phyloP scores from a whole-genome alignment of 106 monocot genomes.

The Vanilla planifolia region DNA sequence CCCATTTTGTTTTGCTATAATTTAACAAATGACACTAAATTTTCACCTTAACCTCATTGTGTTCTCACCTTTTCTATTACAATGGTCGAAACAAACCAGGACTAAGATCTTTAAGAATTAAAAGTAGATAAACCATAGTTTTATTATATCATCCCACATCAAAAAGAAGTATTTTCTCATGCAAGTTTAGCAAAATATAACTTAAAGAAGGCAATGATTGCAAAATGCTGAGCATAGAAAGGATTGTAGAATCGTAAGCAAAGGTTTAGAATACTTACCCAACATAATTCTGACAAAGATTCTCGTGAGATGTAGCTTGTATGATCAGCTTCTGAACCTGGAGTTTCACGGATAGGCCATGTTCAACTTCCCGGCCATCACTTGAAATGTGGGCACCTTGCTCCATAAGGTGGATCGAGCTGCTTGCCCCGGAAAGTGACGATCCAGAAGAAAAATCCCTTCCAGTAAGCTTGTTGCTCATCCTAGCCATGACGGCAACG shows the following conservation, averaged over 20 bases:
- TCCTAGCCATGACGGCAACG: slow-evolving; percentile 80
- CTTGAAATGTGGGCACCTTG: slow-evolving; percentile 28
- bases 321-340: slow-evolving; percentile 79
- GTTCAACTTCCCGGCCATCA: slow-evolving; percentile 65
- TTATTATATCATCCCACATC: not conserved
- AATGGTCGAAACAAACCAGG: no score
- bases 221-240: no score
- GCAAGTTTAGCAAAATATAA: not conserved
- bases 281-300: slow-evolving; percentile 90
- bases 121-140: not conserved
- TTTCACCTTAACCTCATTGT: no score
- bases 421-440: slow-evolving; percentile 27
- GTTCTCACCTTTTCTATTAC: no score
- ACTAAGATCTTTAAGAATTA: no score
- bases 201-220: not conserved
- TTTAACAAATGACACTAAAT: no score
- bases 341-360: slow-evolving; percentile 65
- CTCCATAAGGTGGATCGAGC: slow-evolving; percentile 32
- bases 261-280: slow-evolving; percentile 43
- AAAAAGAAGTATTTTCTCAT: not conserved
- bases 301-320: slow-evolving; percentile 85
- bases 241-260: no score
- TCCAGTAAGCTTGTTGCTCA: slow-evolving; percentile 92
- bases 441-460: slow-evolving; percentile 70
- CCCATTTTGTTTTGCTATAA: no score